Evolutionary conservation across 208 protist genomes (phyloP), one percentile per base, ranked within the genome.

Genomic region (Crithidia brevicula): DNA sequence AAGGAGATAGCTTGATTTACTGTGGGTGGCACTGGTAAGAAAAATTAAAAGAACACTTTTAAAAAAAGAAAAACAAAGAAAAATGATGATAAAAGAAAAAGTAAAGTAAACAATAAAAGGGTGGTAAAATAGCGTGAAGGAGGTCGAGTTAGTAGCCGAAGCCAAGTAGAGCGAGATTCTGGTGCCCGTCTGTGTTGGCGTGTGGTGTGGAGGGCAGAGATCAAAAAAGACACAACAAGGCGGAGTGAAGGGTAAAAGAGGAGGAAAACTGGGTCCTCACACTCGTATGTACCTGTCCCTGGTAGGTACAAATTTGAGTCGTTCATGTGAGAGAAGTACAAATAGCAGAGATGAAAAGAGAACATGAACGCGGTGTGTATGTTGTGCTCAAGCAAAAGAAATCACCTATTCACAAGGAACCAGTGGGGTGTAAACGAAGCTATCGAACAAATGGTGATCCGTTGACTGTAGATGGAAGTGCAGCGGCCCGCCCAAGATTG

Each of bases 21-120:
- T n/a, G n/a, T n/a, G n/a, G n/a, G n/a, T n/a, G n/a, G n/a, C n/a
- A 62, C 25, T 49, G 40, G 27, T 11, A 28, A 51, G n/a, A 25
- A 18, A 36, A 66, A 54, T 3, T 57, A 63, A 31, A 30, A n/a
- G 43, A n/a, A n/a, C n/a, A n/a, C n/a, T n/a, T n/a, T n/a, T n/a
- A n/a, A n/a, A n/a, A n/a, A n/a, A n/a, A n/a, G 33, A 27, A 64
- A n/a, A 22, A 52, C 18, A 10, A 25, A 51, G 43, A 51, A 34
- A 2, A 18, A 23, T 2, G 58, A 23, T n/a, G 16, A 52, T 11
- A 33, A 28, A 4, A 8, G 27, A 27, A 18, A 43, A 23, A 25
- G 49, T 18, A 18, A 11, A 27, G 49, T 10, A 27, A 9, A 53
- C n/a, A 20, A 59, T 13, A 59, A 59, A 38, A 59, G 28, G 13